phyloP scores from a whole-genome alignment of 1,139 yeast genomes.

The Kluyveromyces marxianus region DNA sequence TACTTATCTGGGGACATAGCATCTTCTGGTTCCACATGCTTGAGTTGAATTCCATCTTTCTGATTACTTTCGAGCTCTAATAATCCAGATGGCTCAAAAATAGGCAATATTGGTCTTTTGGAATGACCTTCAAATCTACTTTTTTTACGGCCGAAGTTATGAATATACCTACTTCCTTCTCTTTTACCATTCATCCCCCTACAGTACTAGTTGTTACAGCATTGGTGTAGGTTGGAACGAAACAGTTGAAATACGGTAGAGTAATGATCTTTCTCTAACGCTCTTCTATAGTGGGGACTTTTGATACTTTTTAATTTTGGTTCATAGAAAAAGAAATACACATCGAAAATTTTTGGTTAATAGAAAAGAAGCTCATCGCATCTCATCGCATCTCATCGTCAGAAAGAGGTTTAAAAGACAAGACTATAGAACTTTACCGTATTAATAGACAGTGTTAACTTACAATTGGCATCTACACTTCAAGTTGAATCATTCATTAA shows the following conservation, averaged over 20 bases:
- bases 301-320: too few species aligned
- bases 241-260: too few species aligned
- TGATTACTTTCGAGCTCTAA: slow-evolving; percentile 40
- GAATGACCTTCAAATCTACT: neutral
- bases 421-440: slow-evolving; percentile 3
- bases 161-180: neutral
- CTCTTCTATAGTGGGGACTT: neutral
- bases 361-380: neutral
- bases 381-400: neutral
- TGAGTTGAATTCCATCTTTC: slow-evolving; percentile 35
- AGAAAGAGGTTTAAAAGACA: neutral
- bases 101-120: slow-evolving; percentile 17
- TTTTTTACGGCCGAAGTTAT: neutral
- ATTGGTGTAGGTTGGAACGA: too few species aligned
- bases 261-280: neutral
- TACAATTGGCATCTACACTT: too few species aligned
- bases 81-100: slow-evolving; percentile 40
- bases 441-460: too few species aligned
- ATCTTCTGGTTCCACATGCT: slow-evolving; percentile 41
- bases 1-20: slow-evolving; percentile 30
- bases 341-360: slow-evolving; percentile 1
- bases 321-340: neutral
- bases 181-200: neutral
- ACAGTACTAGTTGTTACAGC: neutral
- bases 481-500: too few species aligned